phyloP scores from a whole-genome alignment of 192 early-diverging fungal genomes.

The Rhizophagus sp. region DNA sequence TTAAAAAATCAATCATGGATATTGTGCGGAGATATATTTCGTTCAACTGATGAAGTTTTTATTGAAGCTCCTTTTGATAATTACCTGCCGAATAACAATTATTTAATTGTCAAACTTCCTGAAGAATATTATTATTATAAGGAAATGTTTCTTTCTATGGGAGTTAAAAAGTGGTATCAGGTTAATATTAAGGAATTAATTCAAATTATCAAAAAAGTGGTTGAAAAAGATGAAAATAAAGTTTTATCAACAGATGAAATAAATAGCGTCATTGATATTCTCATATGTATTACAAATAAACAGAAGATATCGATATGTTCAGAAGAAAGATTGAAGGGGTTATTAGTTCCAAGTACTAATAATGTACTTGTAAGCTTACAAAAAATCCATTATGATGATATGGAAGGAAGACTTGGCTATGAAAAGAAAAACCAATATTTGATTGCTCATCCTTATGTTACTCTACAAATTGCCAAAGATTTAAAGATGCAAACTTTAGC shows the following conservation, averaged over 20 bases:
- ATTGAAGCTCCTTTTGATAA: background rate
- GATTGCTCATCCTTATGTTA: background rate
- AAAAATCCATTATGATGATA: background rate
- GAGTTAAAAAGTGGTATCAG: background rate
- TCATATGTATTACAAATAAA: background rate
- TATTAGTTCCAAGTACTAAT: background rate
- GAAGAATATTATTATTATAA: background rate
- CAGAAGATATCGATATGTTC: background rate
- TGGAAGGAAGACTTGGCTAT: background rate
- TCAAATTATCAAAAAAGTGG: background rate
- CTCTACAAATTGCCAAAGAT: background rate
- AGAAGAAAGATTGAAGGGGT: background rate
- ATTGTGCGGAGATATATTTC: background rate
- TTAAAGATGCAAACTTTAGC: background rate
- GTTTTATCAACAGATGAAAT: background rate
- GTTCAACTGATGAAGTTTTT: background rate
- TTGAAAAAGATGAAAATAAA: background rate
- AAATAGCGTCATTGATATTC: background rate
- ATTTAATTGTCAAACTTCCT: background rate
- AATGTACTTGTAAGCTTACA: background rate
- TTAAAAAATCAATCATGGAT: background rate
- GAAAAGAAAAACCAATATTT: background rate
- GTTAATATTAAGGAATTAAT: background rate
- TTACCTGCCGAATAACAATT: background rate
- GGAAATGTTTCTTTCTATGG: background rate